A percentile compares a stretch with the other conserved stretches of the same genome.
Conservation (phyloP, 2,329 filamentous ascomycete species). For the Herpotrichia juniperi region DNA sequence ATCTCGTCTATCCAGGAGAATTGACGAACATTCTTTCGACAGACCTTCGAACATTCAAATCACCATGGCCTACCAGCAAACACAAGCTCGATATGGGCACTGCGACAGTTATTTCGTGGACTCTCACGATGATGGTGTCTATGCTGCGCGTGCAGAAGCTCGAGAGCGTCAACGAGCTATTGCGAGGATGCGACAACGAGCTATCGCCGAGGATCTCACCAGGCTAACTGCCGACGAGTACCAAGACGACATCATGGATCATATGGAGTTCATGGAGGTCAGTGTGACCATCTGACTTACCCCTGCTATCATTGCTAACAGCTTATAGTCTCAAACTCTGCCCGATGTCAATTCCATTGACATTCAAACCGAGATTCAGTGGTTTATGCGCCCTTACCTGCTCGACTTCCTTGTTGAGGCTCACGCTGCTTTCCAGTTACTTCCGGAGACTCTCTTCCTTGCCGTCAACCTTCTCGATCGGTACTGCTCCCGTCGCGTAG, state of each 20-base stretch:
- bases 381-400: conserved; percentile 98
- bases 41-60: conserved; percentile 38
- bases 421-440: conserved; percentile 89
- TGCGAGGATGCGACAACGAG: conserved; percentile 82
- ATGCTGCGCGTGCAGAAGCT: conserved; percentile 66
- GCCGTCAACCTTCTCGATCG: conserved; percentile 95
- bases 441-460: conserved; percentile 94
- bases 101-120: conserved; percentile 75
- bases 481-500: conserved; percentile 96
- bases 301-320: conserved; percentile 30
- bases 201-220: conserved; percentile 87
- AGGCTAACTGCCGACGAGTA: conserved; percentile 86
- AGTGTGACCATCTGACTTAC: conserved; percentile 32
- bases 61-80: conserved; percentile 63
- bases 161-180: conserved; percentile 80
- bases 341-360: conserved; percentile 98
- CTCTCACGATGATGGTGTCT: conserved; percentile 60
- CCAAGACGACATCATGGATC: conserved; percentile 88
- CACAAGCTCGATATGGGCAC: conserved; percentile 62
- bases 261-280: conserved; percentile 95
- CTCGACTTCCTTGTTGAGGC: conserved; percentile 98
- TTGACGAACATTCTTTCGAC: conserved; percentile 54
- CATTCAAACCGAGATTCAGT: conserved; percentile 98
- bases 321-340: conserved; percentile 74
- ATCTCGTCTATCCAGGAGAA: conserved; percentile 53